Conservation (phyloP, 2,329 filamentous ascomycete genomes). For the Acarospora socialis region DNA sequence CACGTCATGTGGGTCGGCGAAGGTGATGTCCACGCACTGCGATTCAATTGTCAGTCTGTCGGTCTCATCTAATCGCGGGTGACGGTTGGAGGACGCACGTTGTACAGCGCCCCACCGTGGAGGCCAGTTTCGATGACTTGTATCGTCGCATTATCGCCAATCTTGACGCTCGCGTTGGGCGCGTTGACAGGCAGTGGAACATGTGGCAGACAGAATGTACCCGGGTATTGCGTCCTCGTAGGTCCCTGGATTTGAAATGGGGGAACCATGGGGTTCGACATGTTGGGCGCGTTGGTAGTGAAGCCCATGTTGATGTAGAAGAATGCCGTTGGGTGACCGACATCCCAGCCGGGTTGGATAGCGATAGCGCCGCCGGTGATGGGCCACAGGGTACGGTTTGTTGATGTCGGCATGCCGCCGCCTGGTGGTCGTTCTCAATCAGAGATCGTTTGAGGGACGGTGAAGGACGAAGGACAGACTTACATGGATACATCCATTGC, state of each 20-base stretch:
- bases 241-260: slow-evolving; percentile 76
- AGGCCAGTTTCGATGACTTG: slow-evolving; percentile 72
- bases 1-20: slow-evolving; percentile 67
- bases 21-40: slow-evolving; percentile 89
- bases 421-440: too few relatives aligned
- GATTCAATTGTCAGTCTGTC: slow-evolving; percentile 19
- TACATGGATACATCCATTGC: slow-evolving; percentile 94
- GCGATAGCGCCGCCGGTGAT: slow-evolving; percentile 72
- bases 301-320: slow-evolving; percentile 88
- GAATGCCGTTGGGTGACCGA: slow-evolving; percentile 66
- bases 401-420: slow-evolving; percentile 62
- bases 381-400: slow-evolving; percentile 87
- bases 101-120: slow-evolving; percentile 72
- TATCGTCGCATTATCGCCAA: slow-evolving; percentile 82
- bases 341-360: slow-evolving; percentile 92
- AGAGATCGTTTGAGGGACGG: slow-evolving; percentile 7
- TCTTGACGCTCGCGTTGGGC: slow-evolving; percentile 51
- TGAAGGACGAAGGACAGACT: slow-evolving; percentile 24
- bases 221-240: slow-evolving; percentile 68
- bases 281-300: slow-evolving; percentile 68
- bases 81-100: slow-evolving; percentile 38
- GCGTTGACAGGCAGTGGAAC: slow-evolving; percentile 65
- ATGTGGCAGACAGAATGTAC: slow-evolving; percentile 78
- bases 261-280: slow-evolving; percentile 68
- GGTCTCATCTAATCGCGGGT: background rate